phyloP scores from a whole-genome alignment of 805 yeast genomes.

The Diddensiella caesifluorescens region DNA sequence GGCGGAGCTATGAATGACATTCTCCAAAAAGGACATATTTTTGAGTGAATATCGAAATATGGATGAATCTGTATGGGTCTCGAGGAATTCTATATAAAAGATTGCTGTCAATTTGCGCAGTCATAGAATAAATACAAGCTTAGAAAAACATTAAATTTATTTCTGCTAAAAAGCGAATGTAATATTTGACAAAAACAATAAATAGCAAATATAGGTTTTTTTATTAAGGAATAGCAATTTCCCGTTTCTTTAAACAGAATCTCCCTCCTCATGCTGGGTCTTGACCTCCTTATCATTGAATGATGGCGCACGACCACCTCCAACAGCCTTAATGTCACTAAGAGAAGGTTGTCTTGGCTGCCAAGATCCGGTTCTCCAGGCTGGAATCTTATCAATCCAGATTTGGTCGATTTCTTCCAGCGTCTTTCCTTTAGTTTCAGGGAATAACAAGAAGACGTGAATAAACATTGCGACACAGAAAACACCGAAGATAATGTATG shows the following conservation, averaged over 20 bases:
- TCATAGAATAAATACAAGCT: no score
- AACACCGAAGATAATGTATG: slow-evolving; percentile 34
- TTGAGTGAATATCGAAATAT: no score
- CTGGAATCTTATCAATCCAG: slow-evolving; percentile 50
- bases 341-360: slow-evolving; percentile 16
- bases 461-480: slow-evolving; percentile 44
- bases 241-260: background rate
- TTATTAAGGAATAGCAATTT: background rate
- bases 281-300: slow-evolving; percentile 15
- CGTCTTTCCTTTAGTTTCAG: slow-evolving; percentile 26
- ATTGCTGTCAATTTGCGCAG: no score
- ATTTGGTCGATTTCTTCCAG: slow-evolving; percentile 38
- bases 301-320: slow-evolving; percentile 30
- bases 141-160: no score
- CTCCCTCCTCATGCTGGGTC: slow-evolving; percentile 2
- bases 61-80: no score
- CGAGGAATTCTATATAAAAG: no score
- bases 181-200: no score
- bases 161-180: no score
- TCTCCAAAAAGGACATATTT: no score
- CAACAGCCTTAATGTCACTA: slow-evolving; percentile 24
- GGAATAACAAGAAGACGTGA: slow-evolving; percentile 33
- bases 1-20: no score
- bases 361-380: slow-evolving; percentile 68
- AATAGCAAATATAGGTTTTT: no score